These are phyloP conservation scores for Davidsoniella australis DNA, from an alignment of 2,329 filamentous ascomycete genomes.

Conservation along the genomic window DNA sequence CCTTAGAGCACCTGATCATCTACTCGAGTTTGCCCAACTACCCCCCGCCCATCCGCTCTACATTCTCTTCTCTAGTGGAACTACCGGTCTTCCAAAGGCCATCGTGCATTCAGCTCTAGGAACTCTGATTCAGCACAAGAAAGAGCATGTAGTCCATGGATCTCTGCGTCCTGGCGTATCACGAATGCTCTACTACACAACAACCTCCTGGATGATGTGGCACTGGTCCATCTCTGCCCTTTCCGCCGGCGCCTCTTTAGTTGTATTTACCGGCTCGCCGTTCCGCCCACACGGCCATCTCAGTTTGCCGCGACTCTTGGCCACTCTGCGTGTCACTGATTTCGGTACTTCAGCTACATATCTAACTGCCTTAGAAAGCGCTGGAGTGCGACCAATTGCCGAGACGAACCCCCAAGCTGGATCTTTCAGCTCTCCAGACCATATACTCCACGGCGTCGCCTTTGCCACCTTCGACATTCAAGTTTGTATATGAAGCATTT, in stretches of 20 bases:
- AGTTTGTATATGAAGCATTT: constrained; percentile 74
- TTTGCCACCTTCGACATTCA: constrained; percentile 80
- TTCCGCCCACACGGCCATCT: constrained; percentile 66
- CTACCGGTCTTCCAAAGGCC: constrained; percentile 73
- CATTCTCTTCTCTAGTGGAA: constrained; percentile 85
- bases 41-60: constrained; percentile 79
- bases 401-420: constrained; percentile 33
- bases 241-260: constrained; percentile 62
- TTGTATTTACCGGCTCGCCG: constrained; percentile 85
- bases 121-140: constrained; percentile 90
- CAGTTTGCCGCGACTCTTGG: constrained; percentile 67
- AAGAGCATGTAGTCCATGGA: constrained; percentile 79
- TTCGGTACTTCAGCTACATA: constrained; percentile 94
- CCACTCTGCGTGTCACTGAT: constrained; percentile 68
- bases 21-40: constrained; percentile 56
- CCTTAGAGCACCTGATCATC: constrained; percentile 23
- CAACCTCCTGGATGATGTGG: constrained; percentile 99
- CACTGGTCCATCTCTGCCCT: constrained; percentile 86
- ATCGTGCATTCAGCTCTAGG: constrained; percentile 86
- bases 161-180: constrained; percentile 52
- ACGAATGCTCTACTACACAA: constrained; percentile 82
- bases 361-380: constrained; percentile 76
- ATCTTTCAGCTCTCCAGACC: constrained; percentile 52
- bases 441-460: constrained; percentile 93
- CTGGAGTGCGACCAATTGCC: constrained; percentile 29